Evolutionary conservation across 2,329 filamentous ascomycete species (phyloP).

Genomic region (Knoxdaviesia capensis): DNA sequence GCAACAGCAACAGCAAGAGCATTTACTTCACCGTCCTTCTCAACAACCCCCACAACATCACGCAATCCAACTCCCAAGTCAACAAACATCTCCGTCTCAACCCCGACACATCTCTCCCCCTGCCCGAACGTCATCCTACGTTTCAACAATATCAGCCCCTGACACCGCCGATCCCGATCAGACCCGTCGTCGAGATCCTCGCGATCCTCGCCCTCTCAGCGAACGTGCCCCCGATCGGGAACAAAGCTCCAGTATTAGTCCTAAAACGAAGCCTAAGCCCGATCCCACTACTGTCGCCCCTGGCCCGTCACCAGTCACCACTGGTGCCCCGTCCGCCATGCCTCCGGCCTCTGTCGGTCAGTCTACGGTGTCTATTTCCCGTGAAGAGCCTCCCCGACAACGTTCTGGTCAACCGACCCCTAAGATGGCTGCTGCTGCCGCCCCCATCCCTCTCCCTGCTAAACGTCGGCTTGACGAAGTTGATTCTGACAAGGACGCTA

Average conservation of each 20-base stretch:
- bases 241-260: too few relatives aligned
- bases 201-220: too few relatives aligned
- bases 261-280: too few relatives aligned
- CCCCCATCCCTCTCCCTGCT: background rate
- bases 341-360: too few relatives aligned
- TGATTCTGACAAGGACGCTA: background rate
- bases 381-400: background rate
- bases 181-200: too few relatives aligned
- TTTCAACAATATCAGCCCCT: too few relatives aligned
- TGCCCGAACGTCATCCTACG: too few relatives aligned
- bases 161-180: too few relatives aligned
- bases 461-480: background rate
- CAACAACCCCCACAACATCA: constrained; percentile 13
- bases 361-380: background rate
- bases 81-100: constrained; percentile 14
- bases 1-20: constrained; percentile 6
- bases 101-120: background rate
- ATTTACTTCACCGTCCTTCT: constrained; percentile 13
- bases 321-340: too few relatives aligned
- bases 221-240: too few relatives aligned
- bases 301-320: too few relatives aligned
- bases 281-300: too few relatives aligned
- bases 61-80: background rate
- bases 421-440: background rate
- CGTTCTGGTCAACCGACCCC: background rate